A percentile compares a stretch with the other conserved stretches of the same genome.
Conservation (phyloP, 129 eudicot genomes). For the Rutidosis leptorrhynchoides region DNA sequence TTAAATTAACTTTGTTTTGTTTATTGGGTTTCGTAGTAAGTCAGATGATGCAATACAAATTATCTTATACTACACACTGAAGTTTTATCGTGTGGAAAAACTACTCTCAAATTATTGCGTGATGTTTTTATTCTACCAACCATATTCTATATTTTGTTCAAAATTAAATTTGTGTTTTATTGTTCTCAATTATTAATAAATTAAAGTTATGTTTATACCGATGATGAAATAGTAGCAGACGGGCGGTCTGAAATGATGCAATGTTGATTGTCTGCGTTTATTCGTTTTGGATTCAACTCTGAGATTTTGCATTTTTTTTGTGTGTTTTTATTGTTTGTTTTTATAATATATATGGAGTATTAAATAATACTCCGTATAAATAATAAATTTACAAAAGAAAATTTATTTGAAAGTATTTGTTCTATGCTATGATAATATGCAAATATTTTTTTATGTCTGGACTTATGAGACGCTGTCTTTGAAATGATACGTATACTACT, state of each 20-base stretch:
- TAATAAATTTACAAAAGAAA: no score
- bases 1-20: no score
- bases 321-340: no score
- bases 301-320: no score
- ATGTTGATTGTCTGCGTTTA: conserved; percentile 82
- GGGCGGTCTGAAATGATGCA: conserved; percentile 99
- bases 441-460: conserved; percentile 58
- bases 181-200: background rate
- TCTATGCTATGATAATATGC: conserved; percentile 53
- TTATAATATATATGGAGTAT: no score
- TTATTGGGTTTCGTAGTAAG: background rate
- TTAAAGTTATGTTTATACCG: background rate
- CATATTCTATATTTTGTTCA: no score
- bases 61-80: conserved; percentile 63
- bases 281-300: conserved; percentile 54
- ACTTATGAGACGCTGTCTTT: conserved; percentile 59
- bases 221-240: conserved; percentile 79
- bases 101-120: conserved; percentile 41
- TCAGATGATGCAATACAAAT: conserved; percentile 45
- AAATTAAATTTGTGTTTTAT: no score
- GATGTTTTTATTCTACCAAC: conserved; percentile 35
- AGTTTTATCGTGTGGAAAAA: conserved; percentile 37
- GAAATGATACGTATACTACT: conserved; percentile 46
- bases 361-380: no score
- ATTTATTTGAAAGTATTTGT: no score